Evolutionary conservation across 192 early-diverging fungal species (phyloP), one percentile per base, ranked within the genome.

Genomic region (Phycomyces blakesleeanus): DNA sequence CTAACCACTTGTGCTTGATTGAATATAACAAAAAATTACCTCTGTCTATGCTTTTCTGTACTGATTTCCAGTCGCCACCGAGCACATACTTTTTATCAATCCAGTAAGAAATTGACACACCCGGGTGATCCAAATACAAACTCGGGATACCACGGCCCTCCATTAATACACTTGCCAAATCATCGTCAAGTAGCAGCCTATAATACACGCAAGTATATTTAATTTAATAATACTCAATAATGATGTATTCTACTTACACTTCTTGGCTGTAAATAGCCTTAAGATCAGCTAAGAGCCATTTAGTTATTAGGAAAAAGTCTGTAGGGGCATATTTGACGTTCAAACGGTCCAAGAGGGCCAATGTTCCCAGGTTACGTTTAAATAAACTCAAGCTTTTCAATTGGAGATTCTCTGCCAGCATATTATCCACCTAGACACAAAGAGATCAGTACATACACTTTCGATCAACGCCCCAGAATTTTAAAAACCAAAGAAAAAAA

Each of bases 91-190:
- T n/a, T 27, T 66, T 53, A 34, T 47, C 59, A 15, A 67, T 62
- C 71, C 65, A 73, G 52, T 63, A 73, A 34, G 47, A 54, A 25
- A 73, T 67, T 20, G 65, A 57, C 5, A 73, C 40, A 11, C 71
- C 71, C 9, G 71, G 71, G 39, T 62, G 51, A 53, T 57, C 65
- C 22, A 63, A 18, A 41, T 73, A 52, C 29, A 73, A 58, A 26
- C 61, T 51, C 16, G 71, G 71, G 15, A 73, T 59, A 55, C 71
- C 71, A 37, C 67, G 71, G 4, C 71, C 71, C 20, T 73, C 61
- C 40, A 67, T 56, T 18, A 73, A 49, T 12, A 73, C 65, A 21
- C 20, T n/a, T 3, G 11, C 27, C 10, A 58, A n/a, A 57, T 67
- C 39, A 16, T 64, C 53, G 24, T 59, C 34, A 11, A 62, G 42